Evolutionary conservation across 2,329 filamentous ascomycete genomes (phyloP), one percentile per base, ranked within the genome.

Genomic region (Pseudogymnoascus sp.): DNA sequence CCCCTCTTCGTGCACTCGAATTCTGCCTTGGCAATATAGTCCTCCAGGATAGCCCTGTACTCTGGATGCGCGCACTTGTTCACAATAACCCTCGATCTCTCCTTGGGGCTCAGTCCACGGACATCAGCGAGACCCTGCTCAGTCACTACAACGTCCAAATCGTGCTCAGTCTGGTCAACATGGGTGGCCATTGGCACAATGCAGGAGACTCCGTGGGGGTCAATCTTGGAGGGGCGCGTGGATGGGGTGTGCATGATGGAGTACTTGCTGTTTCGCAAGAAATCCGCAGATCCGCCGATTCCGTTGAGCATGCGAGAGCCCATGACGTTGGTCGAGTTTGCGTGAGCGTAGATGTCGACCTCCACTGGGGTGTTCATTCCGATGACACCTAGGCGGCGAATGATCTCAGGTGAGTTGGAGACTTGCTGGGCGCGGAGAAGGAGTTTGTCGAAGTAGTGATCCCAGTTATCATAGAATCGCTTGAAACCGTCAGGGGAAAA

Each of bases 291-390:
- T 3, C 90, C 90, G 60, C 90, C 90, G 5, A 95, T 85, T 9
- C 90, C 90, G 79, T 93, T 93, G 65, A 95, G 82, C 89, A 93
- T 95, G 63, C 92, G 87, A 66, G 84, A 88, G 67, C 92, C 91
- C 86, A 95, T 91, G 21, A 96, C 91, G 72, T 89, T 93, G 62
- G 91, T 96, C 66, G 84, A 88, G 84, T 96, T 96, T 70, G 92
- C 92, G 78, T 96, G 91, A 1, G 91, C 92, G 78, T 96, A 96
- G 72, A 96, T 96, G 77, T 96, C 92, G 14, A 96, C 91, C 77
- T 96, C 92, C 56, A 96, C 90, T 21, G 91, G 91, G 0, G 91
- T 96, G 82, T 96, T 96, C 91, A 96, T 96, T 74, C 90, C 91
- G 70, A 96, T 96, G 68, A 92, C 87, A 65, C 91, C 91, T 1